These are phyloP conservation scores for Parachlorella kessleri DNA, from an alignment of 139 green algal genomes.

Conservation along the genomic window DNA sequence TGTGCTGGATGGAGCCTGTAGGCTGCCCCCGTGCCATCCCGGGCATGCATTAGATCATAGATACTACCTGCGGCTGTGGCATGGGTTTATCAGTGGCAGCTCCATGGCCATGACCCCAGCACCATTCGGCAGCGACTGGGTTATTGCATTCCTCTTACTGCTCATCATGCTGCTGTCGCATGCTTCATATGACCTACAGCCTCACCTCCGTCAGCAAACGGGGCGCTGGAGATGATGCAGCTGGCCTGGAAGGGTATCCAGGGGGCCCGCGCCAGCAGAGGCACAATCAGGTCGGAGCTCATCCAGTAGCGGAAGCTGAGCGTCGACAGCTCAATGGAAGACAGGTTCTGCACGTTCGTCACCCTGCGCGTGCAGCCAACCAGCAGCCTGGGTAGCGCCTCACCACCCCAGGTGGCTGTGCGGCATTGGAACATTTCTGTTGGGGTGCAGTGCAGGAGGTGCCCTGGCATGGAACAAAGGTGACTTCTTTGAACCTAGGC, in stretches of 20 bases:
- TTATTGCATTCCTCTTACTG: background rate
- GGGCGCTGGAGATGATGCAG: no score
- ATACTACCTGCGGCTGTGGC: background rate
- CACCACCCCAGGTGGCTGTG: background rate
- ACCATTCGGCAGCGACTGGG: background rate
- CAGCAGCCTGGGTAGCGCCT: background rate
- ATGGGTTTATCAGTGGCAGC: background rate
- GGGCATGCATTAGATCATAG: background rate
- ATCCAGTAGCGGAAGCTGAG: background rate
- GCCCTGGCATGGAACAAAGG: background rate
- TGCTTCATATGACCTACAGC: no score
- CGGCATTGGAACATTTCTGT: background rate
- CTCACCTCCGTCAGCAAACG: no score
- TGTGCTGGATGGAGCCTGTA: no score
- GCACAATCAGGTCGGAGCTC: no score
- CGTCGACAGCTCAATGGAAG: background rate
- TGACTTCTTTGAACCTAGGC: background rate
- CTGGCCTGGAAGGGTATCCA: no score
- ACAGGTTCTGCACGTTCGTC: background rate
- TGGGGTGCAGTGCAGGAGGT: background rate
- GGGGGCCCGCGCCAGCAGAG: no score
- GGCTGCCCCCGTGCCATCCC: no score
- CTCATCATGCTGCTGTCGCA: no score
- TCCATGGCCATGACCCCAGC: background rate
- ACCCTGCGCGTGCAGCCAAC: background rate